A percentile compares a stretch with the other conserved stretches of the same genome.
Conservation (phyloP, 495 filamentous ascomycete genomes). For the Darksidea phi region DNA sequence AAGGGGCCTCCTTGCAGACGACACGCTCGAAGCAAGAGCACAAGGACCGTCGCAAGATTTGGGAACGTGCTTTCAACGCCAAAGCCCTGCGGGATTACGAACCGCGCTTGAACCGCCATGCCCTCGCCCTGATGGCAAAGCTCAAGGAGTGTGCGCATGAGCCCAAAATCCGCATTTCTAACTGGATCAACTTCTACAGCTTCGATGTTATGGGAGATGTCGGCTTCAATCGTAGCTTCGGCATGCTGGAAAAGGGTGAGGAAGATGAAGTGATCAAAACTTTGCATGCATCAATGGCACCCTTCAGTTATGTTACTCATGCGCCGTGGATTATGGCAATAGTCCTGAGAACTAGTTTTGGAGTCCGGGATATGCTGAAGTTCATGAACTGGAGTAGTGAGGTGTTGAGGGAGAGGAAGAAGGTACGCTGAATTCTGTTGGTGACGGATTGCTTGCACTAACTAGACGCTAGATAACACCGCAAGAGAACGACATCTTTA, state of each 20-base stretch:
- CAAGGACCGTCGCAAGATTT: conserved; percentile 15
- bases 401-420: conserved; percentile 25
- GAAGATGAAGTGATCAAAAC: conserved; percentile 25
- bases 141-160: conserved; percentile 11
- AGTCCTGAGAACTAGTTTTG: background rate
- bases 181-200: conserved; percentile 50
- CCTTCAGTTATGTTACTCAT: conserved; percentile 8
- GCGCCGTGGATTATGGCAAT: conserved; percentile 12
- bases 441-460: background rate
- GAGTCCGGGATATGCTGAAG: conserved; percentile 14
- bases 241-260: conserved; percentile 34
- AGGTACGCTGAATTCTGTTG: conserved; percentile 5
- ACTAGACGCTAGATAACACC: conserved; percentile 12
- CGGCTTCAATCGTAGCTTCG: conserved; percentile 50
- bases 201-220: conserved; percentile 58
- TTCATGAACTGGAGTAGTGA: conserved; percentile 21
- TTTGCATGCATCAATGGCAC: conserved; percentile 21
- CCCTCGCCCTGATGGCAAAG: conserved; percentile 9
- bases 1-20: conserved; percentile 12
- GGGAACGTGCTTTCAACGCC: conserved; percentile 28
- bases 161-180: conserved; percentile 43
- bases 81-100: conserved; percentile 36
- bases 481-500: conserved; percentile 22
- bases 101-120: conserved; percentile 18
- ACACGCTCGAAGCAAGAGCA: conserved; percentile 18